These are phyloP conservation scores for Saccharomyces eubayanus DNA, from an alignment of 805 yeast genomes.

Conservation along the genomic window DNA sequence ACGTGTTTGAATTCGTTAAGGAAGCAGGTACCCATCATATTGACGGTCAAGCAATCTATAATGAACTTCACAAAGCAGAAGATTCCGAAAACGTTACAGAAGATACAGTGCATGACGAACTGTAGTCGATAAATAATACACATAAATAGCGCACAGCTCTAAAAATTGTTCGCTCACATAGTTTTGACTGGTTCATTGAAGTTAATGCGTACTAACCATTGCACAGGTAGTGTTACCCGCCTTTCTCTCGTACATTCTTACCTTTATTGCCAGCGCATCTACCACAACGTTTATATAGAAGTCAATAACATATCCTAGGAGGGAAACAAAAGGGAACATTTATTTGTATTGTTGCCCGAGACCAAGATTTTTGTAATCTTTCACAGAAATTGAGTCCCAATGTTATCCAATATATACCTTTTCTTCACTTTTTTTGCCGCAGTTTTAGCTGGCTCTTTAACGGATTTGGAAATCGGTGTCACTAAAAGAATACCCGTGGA, in stretches of 20 bases:
- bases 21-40: conserved; percentile 55
- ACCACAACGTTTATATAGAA: not conserved
- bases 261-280: not conserved
- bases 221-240: not conserved
- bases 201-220: not conserved
- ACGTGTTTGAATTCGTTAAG: conserved; percentile 61
- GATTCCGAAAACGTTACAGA: conserved; percentile 12
- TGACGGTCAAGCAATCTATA: conserved; percentile 36
- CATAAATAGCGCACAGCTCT: not conserved
- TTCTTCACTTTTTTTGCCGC: conserved; percentile 1
- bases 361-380: not conserved
- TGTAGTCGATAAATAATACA: conserved; percentile 12
- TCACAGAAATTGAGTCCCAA: not conserved
- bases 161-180: not conserved
- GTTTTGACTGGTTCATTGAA: not conserved
- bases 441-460: conserved; percentile 20
- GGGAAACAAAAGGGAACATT: not conserved
- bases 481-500: conserved; percentile 40
- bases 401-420: not conserved
- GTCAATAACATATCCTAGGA: not conserved
- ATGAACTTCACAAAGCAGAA: conserved; percentile 3
- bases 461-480: conserved; percentile 34
- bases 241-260: not conserved
- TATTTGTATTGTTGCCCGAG: not conserved
- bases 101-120: conserved; percentile 28